These are phyloP conservation scores for Fraxinus sp. DNA, from an alignment of 305 asterid species.

Conservation along the genomic window DNA sequence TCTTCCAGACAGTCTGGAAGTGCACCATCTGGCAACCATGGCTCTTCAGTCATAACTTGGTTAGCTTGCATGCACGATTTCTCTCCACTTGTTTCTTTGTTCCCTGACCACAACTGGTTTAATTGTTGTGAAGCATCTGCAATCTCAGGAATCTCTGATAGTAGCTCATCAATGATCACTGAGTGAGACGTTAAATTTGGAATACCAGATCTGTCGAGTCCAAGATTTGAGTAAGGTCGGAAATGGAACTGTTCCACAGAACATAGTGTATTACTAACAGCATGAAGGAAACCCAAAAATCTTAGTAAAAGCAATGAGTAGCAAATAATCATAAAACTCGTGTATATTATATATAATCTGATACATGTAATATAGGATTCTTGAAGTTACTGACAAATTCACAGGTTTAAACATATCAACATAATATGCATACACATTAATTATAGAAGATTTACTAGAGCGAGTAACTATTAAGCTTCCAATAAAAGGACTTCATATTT, in stretches of 20 bases:
- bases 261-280: background rate
- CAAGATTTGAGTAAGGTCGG: constrained; percentile 80
- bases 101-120: constrained; percentile 43
- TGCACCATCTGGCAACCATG: constrained; percentile 54
- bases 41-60: constrained; percentile 52
- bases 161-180: constrained; percentile 59
- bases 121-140: constrained; percentile 57
- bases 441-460: background rate
- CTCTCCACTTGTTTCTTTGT: constrained; percentile 18
- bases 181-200: constrained; percentile 53
- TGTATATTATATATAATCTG: background rate
- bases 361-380: background rate
- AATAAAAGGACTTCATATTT: background rate
- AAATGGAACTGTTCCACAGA: constrained; percentile 54
- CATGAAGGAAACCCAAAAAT: background rate
- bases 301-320: background rate
- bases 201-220: constrained; percentile 68
- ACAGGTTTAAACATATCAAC: background rate
- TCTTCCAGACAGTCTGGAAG: constrained; percentile 75
- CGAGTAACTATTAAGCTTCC: background rate
- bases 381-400: background rate
- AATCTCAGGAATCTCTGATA: constrained; percentile 76
- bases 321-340: background rate
- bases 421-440: background rate
- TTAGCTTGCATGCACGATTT: constrained; percentile 8